A percentile compares a stretch with the other conserved stretches of the same genome.
phyloP scores from a whole-genome alignment of 768 basidiomycete genomes.

The Auricularia heimuer region DNA sequence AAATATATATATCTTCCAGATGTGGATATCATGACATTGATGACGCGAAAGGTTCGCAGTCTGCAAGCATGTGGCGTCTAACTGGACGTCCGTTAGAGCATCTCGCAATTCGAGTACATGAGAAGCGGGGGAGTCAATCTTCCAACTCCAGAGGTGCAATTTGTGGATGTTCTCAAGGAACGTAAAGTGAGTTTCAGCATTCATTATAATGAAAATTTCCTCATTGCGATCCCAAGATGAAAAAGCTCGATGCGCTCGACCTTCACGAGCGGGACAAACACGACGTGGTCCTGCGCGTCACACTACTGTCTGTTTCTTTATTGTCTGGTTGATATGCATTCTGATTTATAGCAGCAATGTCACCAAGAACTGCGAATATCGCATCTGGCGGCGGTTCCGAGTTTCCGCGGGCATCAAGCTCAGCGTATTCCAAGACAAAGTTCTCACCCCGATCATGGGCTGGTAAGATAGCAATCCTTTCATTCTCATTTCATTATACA shows the following conservation, averaged over 20 bases:
- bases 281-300: constrained; percentile 16
- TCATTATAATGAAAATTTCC: neutral
- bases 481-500: neutral
- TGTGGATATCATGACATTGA: constrained; percentile 13
- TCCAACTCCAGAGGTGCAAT: neutral
- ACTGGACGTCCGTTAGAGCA: neutral
- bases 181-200: neutral
- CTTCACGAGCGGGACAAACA: constrained; percentile 14
- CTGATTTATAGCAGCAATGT: constrained; percentile 5
- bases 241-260: constrained; percentile 1
- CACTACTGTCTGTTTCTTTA: constrained; percentile 7
- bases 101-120: neutral
- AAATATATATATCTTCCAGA: constrained; percentile 5
- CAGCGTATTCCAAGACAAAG: constrained; percentile 27
- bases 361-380: constrained; percentile 13
- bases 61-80: neutral
- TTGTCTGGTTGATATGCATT: neutral
- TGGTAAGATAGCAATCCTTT: constrained; percentile 9
- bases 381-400: constrained; percentile 23
- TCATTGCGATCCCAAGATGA: neutral
- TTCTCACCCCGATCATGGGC: constrained; percentile 25
- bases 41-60: constrained; percentile 17
- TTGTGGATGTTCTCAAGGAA: neutral
- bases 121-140: too few species aligned
- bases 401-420: constrained; percentile 26